Conservation (phyloP, 31 red algal species). For the Odonthalia washingtoniensis region DNA sequence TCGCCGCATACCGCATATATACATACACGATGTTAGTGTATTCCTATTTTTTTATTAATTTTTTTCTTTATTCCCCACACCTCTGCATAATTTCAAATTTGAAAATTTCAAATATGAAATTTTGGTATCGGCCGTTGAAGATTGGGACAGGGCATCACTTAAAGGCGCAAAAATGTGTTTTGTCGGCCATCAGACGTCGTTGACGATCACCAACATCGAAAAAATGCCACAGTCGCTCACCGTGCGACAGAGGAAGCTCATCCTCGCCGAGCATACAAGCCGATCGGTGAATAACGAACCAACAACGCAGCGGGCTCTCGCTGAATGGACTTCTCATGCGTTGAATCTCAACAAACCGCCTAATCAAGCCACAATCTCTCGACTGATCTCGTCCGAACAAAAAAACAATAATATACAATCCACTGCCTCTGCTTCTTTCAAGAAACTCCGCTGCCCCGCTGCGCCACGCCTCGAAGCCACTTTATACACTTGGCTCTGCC, state of each 20-base stretch:
- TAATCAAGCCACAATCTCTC: not conserved
- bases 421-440: not conserved
- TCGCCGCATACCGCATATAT: constrained; percentile 4
- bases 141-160: not conserved
- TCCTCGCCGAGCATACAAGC: not conserved
- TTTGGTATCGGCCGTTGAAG: no score
- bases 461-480: not conserved
- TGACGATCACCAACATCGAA: no score
- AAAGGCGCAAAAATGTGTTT: not conserved
- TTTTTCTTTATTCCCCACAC: not conserved
- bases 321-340: not conserved
- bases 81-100: not conserved
- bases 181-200: no score
- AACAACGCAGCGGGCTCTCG: not conserved
- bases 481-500: not conserved
- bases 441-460: not conserved
- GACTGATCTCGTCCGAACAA: not conserved
- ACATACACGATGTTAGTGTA: not conserved
- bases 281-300: not conserved
- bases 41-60: no score
- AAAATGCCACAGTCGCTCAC: not conserved
- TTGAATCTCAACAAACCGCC: not conserved
- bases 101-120: constrained; percentile 11
- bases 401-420: no score
- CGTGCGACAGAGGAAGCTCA: not conserved